Base-by-base conservation (phyloP, 768 basidiomycete genomes). In the Tremella mesenterica region DNA sequence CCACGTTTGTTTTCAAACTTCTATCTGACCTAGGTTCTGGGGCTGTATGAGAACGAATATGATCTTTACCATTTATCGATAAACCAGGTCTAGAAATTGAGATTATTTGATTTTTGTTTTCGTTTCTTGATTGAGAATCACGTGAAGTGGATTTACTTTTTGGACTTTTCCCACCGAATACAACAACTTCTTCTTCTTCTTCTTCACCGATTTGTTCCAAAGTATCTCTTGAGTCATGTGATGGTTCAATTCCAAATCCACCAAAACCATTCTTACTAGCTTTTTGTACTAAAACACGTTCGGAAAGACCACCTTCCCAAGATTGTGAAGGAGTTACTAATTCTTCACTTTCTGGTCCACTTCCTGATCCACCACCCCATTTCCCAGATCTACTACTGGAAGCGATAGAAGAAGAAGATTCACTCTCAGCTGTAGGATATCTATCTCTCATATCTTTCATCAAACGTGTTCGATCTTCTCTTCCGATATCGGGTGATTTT, bases 321-420 rank as follows among this genome's bases (percentile, higher is more conserved):
- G 60, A 63, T 30, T 60, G 58, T 44, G 46, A 50, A 14, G 68
- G 68, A 18, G 68, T 70, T 9, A 70, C 61, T n/a, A 70, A 58
- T 50, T 64, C 59, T 44, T 70, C 67, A n/a, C 39, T 50, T 38
- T 66, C 65, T 5, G 51, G 52, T 12, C 66, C 59, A 48, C 51
- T 46, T 14, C 38, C 38, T 23, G 38, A n/a, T 5, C n/a, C 38
- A 9, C 44, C 26, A 36, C 60, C 59, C 39, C 55, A 53, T 50
- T 56, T 34, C 5, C 60, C 60, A 1, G 59, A 64, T 47, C 60
- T 23, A 8, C 56, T 53, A 23, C 38, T 41, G 0, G 58, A 58
- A 36, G 49, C 48, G 29, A 55, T 55, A 21, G 64, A 65, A 5
- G 53, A 58, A 8, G 60, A 56, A 6, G 57, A 53, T 14, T 55